Evolutionary conservation across 2,329 filamentous ascomycete genomes (phyloP).

Genomic region (Penicillium sp.): DNA sequence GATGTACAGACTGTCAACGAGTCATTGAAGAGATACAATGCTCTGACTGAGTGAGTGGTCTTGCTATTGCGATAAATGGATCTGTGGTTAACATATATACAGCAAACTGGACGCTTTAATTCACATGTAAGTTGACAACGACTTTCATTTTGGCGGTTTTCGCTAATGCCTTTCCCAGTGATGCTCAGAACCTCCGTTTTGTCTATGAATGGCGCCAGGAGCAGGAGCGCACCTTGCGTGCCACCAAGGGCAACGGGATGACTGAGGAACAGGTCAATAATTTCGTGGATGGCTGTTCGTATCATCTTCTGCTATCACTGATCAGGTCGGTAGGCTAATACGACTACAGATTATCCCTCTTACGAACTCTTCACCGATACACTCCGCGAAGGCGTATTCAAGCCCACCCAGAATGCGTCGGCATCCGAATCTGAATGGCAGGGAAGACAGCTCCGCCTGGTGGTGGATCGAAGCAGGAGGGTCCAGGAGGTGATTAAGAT

Average conservation of each 20-base stretch:
- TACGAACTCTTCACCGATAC: slow-evolving; percentile 71
- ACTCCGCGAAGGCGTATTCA: slow-evolving; percentile 63
- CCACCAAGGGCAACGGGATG: slow-evolving; percentile 75
- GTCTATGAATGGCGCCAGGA: slow-evolving; percentile 85
- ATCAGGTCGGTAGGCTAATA: slow-evolving; percentile 1
- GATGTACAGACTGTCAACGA: slow-evolving; percentile 65
- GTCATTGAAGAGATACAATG: slow-evolving; percentile 61
- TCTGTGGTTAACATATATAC: slow-evolving; percentile 19
- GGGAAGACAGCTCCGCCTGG: slow-evolving; percentile 63
- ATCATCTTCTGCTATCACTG: neutral
- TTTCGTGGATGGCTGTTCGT: slow-evolving; percentile 71
- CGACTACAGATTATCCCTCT: slow-evolving; percentile 64
- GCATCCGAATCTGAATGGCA: slow-evolving; percentile 41
- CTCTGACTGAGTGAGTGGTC: slow-evolving; percentile 55
- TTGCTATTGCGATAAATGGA: neutral
- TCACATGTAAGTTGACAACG: slow-evolving; percentile 56
- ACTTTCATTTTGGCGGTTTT: neutral
- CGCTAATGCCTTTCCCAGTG: slow-evolving; percentile 40
- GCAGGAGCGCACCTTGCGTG: slow-evolving; percentile 74
- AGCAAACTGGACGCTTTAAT: slow-evolving; percentile 65
- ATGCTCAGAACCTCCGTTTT: slow-evolving; percentile 72
- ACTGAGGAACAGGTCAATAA: slow-evolving; percentile 74
- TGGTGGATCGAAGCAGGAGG: slow-evolving; percentile 64
- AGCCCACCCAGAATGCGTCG: slow-evolving; percentile 25
- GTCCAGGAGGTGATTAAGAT: slow-evolving; percentile 62